Evolutionary conservation across 768 basidiomycete species (phyloP), one percentile per base, ranked within the genome.

Genomic region (Mycena kentingensis): DNA sequence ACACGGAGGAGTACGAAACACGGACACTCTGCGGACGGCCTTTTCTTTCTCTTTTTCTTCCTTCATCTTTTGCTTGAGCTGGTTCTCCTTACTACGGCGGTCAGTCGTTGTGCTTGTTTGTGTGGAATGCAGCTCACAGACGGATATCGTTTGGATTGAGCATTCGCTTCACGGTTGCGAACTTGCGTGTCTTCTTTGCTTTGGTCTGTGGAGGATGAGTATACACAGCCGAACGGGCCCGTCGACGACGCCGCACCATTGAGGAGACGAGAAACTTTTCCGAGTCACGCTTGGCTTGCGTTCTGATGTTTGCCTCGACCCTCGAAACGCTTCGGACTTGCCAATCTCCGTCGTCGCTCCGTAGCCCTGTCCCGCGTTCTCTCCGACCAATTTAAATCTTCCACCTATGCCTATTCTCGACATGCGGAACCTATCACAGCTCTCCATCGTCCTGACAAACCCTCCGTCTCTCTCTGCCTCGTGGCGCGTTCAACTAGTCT

Each of bases 121-220:
- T 42, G 16, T 31, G 31, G 44, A 37, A 39, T 24, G 46, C 19
- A 22, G 67, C 91, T 61, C 66, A 95, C 95, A 98, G 70, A 60
- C 96, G 79, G 50, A 90, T 91, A 68, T 98, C 96, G 63, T 88
- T 91, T 0, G 96, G 96, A 67, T 93, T 94, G 53, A 98, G 72
- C 77, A 98, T 78, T 16, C 95, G 88, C 71, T 98, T 98, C 39
- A 96, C 93, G 10, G 85, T 74, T 2, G 94, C 96, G 67, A 98
- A 98, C 68, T 96, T 96, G 70, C 94, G 81, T 1, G 93, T 95
- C 69, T 93, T 96, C 70, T 92, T 93, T 25, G 90, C 91, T 71
- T 84, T 93, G 12, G 84, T 90, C 94, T 97, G 57, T 4, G 49
- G 10, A 46, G 42, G 25, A 27, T 58, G 12, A 42, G 41, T n/a